phyloP scores from a whole-genome alignment of 805 yeast species.

The Martiniozyma abietophila region DNA sequence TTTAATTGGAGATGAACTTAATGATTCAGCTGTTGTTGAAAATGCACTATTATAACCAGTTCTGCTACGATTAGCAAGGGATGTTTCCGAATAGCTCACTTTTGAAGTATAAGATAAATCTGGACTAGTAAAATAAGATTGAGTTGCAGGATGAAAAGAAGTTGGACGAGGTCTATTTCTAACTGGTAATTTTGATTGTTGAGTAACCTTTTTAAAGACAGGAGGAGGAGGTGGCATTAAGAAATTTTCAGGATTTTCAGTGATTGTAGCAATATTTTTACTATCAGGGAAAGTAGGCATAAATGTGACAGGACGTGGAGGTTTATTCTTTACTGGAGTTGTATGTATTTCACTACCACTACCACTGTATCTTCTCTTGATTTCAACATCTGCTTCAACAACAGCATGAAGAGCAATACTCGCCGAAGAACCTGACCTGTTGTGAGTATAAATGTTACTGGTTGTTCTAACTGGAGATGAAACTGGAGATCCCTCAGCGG shows the following conservation, averaged over 20 bases:
- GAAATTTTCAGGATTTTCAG: slow-evolving; percentile 32
- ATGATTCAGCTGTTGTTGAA: slow-evolving; percentile 12
- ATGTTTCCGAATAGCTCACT: slow-evolving; percentile 17
- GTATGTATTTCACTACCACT: slow-evolving; percentile 14
- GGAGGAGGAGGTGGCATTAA: slow-evolving; percentile 22
- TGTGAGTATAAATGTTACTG: slow-evolving; percentile 6
- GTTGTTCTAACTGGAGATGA: slow-evolving; percentile 17
- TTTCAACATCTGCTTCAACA: slow-evolving; percentile 47
- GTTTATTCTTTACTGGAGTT: slow-evolving; percentile 11
- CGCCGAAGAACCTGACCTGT: slow-evolving; percentile 40
- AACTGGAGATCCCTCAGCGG: slow-evolving; percentile 21
- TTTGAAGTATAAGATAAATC: slow-evolving; percentile 25
- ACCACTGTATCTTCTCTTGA: slow-evolving; percentile 25
- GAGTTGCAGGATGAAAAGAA: slow-evolving; percentile 61
- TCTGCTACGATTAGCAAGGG: slow-evolving; percentile 9
- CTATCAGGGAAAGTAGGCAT: slow-evolving; percentile 20
- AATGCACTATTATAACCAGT: slow-evolving; percentile 7
- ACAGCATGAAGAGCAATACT: slow-evolving; percentile 65
- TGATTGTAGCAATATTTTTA: slow-evolving; percentile 32
- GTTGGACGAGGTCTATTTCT: slow-evolving; percentile 71
- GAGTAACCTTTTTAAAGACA: slow-evolving; percentile 14
- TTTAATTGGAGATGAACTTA: slow-evolving; percentile 23
- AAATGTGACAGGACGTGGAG: slow-evolving; percentile 29
- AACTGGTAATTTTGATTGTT: slow-evolving; percentile 27
- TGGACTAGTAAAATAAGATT: slow-evolving; percentile 18